Percentiles rank a stretch among this genome's conserved stretches.
Conservation (phyloP, 768 basidiomycete genomes). For the Paxillus rubicundulus region DNA sequence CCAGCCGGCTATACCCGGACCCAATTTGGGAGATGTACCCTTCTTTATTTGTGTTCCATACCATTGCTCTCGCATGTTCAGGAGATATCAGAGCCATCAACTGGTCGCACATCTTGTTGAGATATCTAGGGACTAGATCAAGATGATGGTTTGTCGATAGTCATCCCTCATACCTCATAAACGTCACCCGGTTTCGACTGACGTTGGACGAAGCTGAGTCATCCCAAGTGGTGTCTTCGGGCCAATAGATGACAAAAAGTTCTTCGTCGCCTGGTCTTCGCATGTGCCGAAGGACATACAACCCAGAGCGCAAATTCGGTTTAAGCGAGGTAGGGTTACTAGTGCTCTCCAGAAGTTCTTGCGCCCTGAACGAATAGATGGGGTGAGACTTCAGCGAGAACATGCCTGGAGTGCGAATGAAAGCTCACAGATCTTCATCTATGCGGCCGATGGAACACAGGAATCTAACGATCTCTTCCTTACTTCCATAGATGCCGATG, state of each 20-base stretch:
- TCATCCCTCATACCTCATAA: constrained; percentile 44
- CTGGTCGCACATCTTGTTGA: constrained; percentile 54
- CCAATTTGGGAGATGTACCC: constrained; percentile 18
- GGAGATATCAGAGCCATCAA: constrained; percentile 44
- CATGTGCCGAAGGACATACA: constrained; percentile 39
- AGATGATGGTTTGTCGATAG: not conserved
- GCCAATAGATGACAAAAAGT: constrained; percentile 54
- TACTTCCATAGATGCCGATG: constrained; percentile 52
- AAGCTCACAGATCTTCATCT: constrained; percentile 38
- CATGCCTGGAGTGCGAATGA: too few relatives aligned
- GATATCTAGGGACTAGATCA: constrained; percentile 38
- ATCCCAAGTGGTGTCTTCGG: constrained; percentile 52
- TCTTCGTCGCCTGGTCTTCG: constrained; percentile 11
- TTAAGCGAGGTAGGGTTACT: not conserved
- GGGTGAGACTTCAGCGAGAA: not conserved
- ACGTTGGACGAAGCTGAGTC: constrained; percentile 43
- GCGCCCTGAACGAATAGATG: constrained; percentile 1
- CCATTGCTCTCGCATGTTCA: constrained; percentile 38
- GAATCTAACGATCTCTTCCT: constrained; percentile 44
- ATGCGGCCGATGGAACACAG: constrained; percentile 35
- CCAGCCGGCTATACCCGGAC: constrained; percentile 42
- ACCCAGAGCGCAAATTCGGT: constrained; percentile 44
- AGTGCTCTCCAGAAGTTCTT: not conserved
- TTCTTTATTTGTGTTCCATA: constrained; percentile 35
- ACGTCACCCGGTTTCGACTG: constrained; percentile 48